Percentiles rank a stretch among this genome's conserved stretches.
phyloP scores from a whole-genome alignment of 306 rosid genomes.

The Vigna nakashimae region DNA sequence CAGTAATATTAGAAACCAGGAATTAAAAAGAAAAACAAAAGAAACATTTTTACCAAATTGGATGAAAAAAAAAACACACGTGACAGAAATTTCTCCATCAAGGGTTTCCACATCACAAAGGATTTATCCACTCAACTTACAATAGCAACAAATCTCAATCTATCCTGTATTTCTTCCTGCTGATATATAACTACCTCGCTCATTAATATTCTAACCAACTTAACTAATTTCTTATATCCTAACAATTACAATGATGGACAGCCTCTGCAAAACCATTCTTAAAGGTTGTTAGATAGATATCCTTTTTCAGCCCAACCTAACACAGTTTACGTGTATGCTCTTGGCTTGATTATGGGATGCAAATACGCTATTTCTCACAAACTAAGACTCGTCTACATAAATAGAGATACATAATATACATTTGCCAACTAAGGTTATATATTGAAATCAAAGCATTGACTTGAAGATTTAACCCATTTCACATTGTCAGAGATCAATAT shows the following conservation, averaged over 20 bases:
- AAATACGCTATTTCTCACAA: background rate
- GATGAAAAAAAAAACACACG: too few species aligned
- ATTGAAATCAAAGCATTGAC: background rate
- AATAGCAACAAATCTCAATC: too few species aligned
- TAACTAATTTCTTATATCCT: too few species aligned
- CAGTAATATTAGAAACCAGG: too few species aligned
- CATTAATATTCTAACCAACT: too few species aligned
- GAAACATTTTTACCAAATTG: too few species aligned
- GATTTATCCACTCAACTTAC: too few species aligned
- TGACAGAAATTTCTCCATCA: too few species aligned
- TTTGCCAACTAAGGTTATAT: background rate
- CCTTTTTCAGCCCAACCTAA: background rate
- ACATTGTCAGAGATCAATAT: constrained; percentile 1
- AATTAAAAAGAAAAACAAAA: too few species aligned
- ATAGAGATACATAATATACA: background rate
- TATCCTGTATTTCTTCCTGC: too few species aligned
- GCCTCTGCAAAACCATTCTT: background rate
- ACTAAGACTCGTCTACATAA: background rate
- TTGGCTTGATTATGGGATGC: constrained; percentile 8
- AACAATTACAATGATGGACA: background rate
- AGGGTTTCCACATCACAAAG: too few species aligned
- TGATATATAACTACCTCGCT: too few species aligned
- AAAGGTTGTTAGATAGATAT: constrained; percentile 15
- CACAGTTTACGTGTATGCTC: background rate
- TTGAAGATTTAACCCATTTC: constrained; percentile 19